Conservation (phyloP, 192 early-diverging fungal genomes). For the Linnemannia elongata region DNA sequence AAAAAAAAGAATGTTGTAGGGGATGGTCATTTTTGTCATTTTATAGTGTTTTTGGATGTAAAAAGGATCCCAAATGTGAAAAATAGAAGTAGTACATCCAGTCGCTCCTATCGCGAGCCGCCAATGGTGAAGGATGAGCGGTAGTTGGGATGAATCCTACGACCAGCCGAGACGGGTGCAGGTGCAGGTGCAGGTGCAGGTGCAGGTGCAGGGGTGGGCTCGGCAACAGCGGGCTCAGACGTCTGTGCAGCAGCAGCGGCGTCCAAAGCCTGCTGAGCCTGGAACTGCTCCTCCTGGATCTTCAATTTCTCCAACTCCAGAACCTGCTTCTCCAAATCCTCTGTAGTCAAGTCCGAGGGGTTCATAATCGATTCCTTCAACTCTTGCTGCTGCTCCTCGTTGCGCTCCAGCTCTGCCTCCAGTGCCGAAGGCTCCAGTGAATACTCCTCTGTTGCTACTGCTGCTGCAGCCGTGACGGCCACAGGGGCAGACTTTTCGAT, state of each 20-base stretch:
- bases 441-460: slow-evolving; percentile 9
- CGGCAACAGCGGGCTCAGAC: not conserved
- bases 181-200: not conserved
- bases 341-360: not conserved
- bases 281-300: slow-evolving; percentile 7
- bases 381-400: slow-evolving; percentile 21
- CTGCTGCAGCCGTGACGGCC: not conserved
- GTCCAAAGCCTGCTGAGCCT: slow-evolving; percentile 16
- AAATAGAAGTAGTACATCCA: not conserved
- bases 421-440: slow-evolving; percentile 25
- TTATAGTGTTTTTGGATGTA: too few species aligned
- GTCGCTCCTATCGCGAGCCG: slow-evolving; percentile 16
- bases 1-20: too few species aligned
- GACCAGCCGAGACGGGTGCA: not conserved
- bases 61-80: not conserved
- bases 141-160: slow-evolving; percentile 38
- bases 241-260: not conserved
- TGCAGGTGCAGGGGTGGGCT: slow-evolving; percentile 1
- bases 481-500: not conserved
- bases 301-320: slow-evolving; percentile 16
- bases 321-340: slow-evolving; percentile 14
- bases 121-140: slow-evolving; percentile 36
- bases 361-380: slow-evolving; percentile 6
- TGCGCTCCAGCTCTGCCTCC: slow-evolving; percentile 31
- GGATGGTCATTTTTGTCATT: too few species aligned